Evolutionary conservation across 257 asterid species (phyloP), one percentile per base, ranked within the genome.

Genomic region (Nicotiana benthamiana): DNA sequence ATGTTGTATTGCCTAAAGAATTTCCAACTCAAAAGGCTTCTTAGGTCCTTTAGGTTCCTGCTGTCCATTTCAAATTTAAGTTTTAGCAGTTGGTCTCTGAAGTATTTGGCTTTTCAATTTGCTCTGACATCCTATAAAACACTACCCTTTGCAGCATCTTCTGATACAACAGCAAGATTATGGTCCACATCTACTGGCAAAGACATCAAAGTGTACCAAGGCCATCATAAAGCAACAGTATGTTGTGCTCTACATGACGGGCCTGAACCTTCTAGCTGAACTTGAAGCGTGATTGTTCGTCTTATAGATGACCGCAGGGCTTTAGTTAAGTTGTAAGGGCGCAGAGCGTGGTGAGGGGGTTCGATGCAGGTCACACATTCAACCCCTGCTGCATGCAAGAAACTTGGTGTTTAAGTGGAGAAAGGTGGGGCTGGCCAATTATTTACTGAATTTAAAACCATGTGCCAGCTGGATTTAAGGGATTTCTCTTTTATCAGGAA

Each of bases 231-330:
- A 84, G 99, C 98, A 64, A 93, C 97, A 4, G 94, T 95, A 18
- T 93, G 97, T 48, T 95, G 99, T 85, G 99, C 99, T 83, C 95
- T 93, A 80, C 96, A 93, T 74, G 99, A 95, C 74, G 99, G 99
- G 30, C 91, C 97, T 2, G 98, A 92, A 77, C 91, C 94, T 30
- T 75, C 91, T 76, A 83, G 89, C 2, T 79, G 87, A 80, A 75
- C 79, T 16, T 74, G 62, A 62, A 48, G 32, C 17, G 48, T 26
- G 84, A 68, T 57, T 1, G 48, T 43, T 43, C 24, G 18, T 56
- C 56, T 48, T 9, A 22, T 26, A 26, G 79, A 74, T 48, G 61
- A 12, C 60, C 30, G 59, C 36, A 22, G 34, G 77, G 59, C 36
- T 20, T 28, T 43, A 43, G n/a, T 13, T 70, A 43, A 43, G 77